These are phyloP conservation scores for Xylaria multiplex DNA, from an alignment of 2,329 filamentous ascomycete genomes.

Conservation along the genomic window DNA sequence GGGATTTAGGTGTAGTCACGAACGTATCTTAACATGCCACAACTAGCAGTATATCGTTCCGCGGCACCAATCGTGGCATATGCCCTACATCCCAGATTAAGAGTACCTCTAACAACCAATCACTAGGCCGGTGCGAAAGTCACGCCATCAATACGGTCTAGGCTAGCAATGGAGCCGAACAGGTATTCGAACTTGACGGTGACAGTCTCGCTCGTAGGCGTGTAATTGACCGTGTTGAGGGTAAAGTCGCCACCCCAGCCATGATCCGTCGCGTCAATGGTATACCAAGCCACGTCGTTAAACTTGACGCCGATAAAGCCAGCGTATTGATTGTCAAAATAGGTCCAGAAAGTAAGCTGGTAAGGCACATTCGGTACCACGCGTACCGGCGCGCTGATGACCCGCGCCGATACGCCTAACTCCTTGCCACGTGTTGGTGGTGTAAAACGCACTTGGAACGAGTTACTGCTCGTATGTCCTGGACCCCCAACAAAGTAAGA, in stretches of 20 bases:
- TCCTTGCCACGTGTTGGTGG: conserved; percentile 24
- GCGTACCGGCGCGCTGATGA: conserved; percentile 30
- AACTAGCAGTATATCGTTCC: too few relatives aligned
- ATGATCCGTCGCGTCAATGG: conserved; percentile 35
- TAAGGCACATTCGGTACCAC: conserved; percentile 25
- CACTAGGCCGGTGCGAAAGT: conserved; percentile 11
- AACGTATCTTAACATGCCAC: too few relatives aligned
- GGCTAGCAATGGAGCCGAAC: conserved; percentile 1
- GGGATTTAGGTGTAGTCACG: too few relatives aligned
- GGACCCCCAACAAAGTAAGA: conserved; percentile 16
- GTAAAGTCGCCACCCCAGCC: conserved; percentile 21
- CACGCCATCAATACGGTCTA: conserved; percentile 26
- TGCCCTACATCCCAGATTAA: background rate
- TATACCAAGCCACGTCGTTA: conserved; percentile 27
- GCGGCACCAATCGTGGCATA: background rate
- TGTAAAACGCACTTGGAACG: conserved; percentile 33
- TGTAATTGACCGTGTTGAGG: conserved; percentile 22
- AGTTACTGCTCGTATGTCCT: conserved; percentile 23
- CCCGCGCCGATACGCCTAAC: conserved; percentile 32
- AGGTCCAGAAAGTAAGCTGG: conserved; percentile 33
- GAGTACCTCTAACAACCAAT: background rate
- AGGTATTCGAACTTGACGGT: conserved; percentile 30
- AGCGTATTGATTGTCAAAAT: conserved; percentile 30
- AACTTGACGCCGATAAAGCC: conserved; percentile 39
- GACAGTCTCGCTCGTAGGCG: conserved; percentile 16